These are phyloP conservation scores for Penicillium decumbens DNA, from an alignment of 2,329 filamentous ascomycete genomes.

Conservation along the genomic window DNA sequence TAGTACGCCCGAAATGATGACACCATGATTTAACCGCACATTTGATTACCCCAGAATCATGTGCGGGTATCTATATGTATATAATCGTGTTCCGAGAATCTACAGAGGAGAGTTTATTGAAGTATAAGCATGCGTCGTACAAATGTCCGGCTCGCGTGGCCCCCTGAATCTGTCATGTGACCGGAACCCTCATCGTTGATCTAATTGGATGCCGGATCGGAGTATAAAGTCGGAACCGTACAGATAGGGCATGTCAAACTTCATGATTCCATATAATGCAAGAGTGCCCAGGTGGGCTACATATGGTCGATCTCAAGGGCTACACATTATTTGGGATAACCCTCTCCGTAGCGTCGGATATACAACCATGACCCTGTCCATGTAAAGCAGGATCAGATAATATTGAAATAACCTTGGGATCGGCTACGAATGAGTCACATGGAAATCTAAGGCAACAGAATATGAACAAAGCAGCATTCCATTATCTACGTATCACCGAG, in stretches of 20 bases:
- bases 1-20: background rate
- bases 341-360: background rate
- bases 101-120: background rate
- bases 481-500: background rate
- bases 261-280: no score
- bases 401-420: background rate
- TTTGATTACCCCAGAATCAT: background rate
- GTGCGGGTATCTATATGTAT: no score
- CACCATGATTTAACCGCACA: conserved; percentile 2
- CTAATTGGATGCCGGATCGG: background rate
- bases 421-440: background rate
- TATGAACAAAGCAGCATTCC: background rate
- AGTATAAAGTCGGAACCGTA: no score
- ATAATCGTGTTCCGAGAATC: no score
- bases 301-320: background rate
- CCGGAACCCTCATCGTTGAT: background rate
- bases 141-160: background rate
- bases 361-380: background rate
- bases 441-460: background rate
- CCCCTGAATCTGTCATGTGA: background rate
- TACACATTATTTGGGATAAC: background rate
- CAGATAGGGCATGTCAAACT: no score
- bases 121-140: background rate
- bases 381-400: background rate
- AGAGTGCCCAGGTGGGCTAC: background rate